Percentiles rank a stretch among this genome's conserved stretches.
Conservation (phyloP, 805 yeast species). For the Hemisphaericaspora nanyangensis region DNA sequence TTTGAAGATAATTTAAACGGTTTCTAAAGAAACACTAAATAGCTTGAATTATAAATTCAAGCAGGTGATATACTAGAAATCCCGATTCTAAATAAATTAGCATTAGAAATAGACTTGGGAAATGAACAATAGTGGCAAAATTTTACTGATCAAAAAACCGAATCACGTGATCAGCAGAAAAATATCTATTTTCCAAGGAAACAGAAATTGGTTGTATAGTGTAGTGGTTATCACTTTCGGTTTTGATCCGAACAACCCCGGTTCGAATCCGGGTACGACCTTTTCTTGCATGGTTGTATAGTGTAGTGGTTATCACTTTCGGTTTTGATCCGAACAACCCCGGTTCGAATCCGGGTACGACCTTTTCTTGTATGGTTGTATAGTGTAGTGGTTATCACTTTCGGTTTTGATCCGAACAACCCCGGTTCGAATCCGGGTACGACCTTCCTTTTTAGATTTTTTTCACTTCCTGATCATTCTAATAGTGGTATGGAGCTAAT, state of each 20-base stretch:
- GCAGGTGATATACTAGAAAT: too few species aligned
- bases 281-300: slow-evolving; percentile 22
- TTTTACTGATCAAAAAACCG: too few species aligned
- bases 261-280: slow-evolving; percentile 80
- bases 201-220: slow-evolving; percentile 29
- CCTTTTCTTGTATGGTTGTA: slow-evolving; percentile 12
- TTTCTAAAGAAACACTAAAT: too few species aligned
- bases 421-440: slow-evolving; percentile 86
- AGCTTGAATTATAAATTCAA: too few species aligned
- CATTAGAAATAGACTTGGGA: too few species aligned
- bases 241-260: slow-evolving; percentile 81
- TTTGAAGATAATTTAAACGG: too few species aligned
- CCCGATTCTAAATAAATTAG: too few species aligned
- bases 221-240: slow-evolving; percentile 83
- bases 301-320: slow-evolving; percentile 81
- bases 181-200: not conserved
- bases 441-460: slow-evolving; percentile 41
- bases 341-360: slow-evolving; percentile 84
- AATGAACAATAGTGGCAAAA: too few species aligned
- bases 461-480: too few species aligned
- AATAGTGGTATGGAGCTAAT: too few species aligned
- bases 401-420: slow-evolving; percentile 79
- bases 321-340: slow-evolving; percentile 82
- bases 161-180: not conserved
- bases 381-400: slow-evolving; percentile 81